Conservation (phyloP, 345 rosid genomes). For the Salix exigua region DNA sequence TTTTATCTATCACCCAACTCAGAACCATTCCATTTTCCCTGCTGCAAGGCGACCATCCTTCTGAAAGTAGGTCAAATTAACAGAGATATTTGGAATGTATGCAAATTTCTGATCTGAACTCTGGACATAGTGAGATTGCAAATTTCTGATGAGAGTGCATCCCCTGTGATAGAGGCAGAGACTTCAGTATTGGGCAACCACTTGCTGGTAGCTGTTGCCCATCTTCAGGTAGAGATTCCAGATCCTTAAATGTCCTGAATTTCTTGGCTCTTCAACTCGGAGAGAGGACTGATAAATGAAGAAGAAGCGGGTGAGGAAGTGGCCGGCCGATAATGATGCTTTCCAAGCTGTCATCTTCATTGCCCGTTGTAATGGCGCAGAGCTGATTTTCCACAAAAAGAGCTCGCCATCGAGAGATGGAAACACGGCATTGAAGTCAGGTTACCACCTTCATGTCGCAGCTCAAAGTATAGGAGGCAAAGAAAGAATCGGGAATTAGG, state of each 20-base stretch:
- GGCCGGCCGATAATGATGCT: too few species aligned
- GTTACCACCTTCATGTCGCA: neutral
- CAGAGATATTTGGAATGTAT: too few species aligned
- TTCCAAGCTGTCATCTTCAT: neutral
- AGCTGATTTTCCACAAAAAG: accelerated
- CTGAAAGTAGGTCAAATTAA: too few species aligned
- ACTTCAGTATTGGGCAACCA: neutral
- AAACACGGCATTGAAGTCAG: constrained; percentile 12
- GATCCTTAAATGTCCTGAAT: neutral
- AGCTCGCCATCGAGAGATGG: constrained; percentile 2
- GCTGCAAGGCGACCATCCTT: too few species aligned
- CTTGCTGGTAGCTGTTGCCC: neutral
- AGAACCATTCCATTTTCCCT: too few species aligned
- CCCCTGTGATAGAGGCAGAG: neutral
- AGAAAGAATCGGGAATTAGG: too few species aligned
- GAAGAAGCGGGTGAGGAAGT: neutral
- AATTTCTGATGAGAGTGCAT: neutral
- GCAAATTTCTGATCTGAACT: too few species aligned
- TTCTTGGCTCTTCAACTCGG: neutral
- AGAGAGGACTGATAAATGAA: neutral
- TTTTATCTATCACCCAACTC: too few species aligned
- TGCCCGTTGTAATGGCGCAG: neutral
- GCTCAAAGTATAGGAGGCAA: too few species aligned
- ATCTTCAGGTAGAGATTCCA: neutral
- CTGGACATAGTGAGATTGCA: too few species aligned